Evolutionary conservation across 139 green algal genomes (phyloP).

Genomic region (Eudorina sp.): DNA sequence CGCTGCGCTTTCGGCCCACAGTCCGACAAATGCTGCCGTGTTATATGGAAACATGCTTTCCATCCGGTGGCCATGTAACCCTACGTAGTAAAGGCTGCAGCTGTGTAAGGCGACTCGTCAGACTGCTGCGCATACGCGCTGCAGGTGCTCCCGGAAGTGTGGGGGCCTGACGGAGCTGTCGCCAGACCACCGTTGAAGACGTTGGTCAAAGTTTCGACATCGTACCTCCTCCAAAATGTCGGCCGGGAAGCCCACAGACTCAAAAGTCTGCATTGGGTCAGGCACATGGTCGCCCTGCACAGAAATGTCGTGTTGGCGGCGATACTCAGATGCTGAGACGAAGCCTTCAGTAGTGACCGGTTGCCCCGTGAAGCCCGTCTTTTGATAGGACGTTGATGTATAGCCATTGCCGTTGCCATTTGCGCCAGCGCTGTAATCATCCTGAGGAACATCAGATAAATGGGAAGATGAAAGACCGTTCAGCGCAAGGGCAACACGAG

Average conservation of each 20-base stretch:
- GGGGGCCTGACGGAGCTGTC: no score
- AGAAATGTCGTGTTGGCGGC: conserved; percentile 69
- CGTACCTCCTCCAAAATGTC: conserved; percentile 86
- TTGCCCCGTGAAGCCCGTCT: conserved; percentile 13
- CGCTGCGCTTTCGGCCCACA: no score
- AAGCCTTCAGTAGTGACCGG: conserved; percentile 53
- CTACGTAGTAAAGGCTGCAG: no score
- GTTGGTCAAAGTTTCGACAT: no score
- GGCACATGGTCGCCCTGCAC: conserved; percentile 72
- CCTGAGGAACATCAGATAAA: not conserved
- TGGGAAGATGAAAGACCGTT: not conserved
- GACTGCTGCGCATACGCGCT: no score
- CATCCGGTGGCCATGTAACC: no score
- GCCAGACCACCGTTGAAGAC: no score
- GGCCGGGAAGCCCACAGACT: conserved; percentile 75
- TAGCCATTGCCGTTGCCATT: conserved; percentile 58
- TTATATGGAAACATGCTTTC: no score
- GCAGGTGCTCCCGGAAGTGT: no score
- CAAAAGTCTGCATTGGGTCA: conserved; percentile 83
- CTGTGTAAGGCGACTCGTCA: no score
- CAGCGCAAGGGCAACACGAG: not conserved
- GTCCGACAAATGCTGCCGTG: no score
- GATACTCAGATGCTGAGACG: conserved; percentile 65
- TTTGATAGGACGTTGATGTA: conserved; percentile 9
- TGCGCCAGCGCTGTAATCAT: conserved; percentile 28